Evolutionary conservation across 2,329 filamentous ascomycete species (phyloP).

Genomic region (Arthrobotrys entomopaga): DNA sequence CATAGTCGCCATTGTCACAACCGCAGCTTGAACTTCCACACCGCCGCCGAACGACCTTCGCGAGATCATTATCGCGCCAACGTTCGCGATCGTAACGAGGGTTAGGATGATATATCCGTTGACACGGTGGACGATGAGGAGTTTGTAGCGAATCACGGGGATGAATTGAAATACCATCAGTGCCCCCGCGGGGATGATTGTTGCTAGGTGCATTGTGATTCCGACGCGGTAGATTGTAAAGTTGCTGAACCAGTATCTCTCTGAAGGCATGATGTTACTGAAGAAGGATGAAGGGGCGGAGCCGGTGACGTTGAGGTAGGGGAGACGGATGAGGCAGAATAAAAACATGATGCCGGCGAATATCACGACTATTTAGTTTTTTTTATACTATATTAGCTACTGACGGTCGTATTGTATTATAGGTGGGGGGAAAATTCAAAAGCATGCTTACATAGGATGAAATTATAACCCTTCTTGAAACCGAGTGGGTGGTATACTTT

Average conservation of each 20-base stretch:
- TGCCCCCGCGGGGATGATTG: conserved; percentile 64
- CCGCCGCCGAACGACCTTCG: conserved; percentile 68
- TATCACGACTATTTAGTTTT: conserved; percentile 57
- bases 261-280: conserved; percentile 61
- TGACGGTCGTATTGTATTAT: not conserved
- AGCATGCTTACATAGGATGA: conserved; percentile 64
- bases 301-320: conserved; percentile 65
- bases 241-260: conserved; percentile 64
- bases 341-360: conserved; percentile 65
- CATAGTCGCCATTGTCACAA: conserved; percentile 64
- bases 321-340: conserved; percentile 66
- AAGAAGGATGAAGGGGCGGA: conserved; percentile 54
- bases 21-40: conserved; percentile 65
- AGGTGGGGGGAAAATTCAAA: too few relatives aligned
- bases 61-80: conserved; percentile 68
- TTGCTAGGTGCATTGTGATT: conserved; percentile 65
- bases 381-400: not conserved
- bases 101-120: conserved; percentile 69
- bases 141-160: conserved; percentile 65
- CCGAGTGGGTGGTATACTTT: conserved; percentile 61
- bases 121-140: conserved; percentile 69
- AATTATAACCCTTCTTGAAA: conserved; percentile 70
- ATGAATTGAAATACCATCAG: conserved; percentile 67
- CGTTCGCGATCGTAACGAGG: conserved; percentile 65
- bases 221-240: conserved; percentile 61